Conservation (phyloP, 139 green algal species). For the Diplosphaera chodatii region DNA sequence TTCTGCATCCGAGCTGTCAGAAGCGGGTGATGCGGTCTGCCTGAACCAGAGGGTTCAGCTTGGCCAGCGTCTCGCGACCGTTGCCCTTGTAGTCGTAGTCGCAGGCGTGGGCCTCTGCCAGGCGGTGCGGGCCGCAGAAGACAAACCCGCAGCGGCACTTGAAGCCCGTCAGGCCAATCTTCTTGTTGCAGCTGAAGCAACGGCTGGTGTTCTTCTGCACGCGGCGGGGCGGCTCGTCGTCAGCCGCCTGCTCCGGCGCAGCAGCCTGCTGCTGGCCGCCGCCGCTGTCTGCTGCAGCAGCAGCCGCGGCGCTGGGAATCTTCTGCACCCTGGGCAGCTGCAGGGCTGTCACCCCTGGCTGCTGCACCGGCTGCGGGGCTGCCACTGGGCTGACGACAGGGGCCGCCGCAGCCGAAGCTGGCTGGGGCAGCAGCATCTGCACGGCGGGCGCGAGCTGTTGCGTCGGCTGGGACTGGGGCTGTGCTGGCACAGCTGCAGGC, state of each 20-base stretch:
- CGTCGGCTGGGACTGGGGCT: too few species aligned
- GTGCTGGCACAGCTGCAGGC: too few species aligned
- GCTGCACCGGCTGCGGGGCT: too few species aligned
- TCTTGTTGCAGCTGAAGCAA: slow-evolving; percentile 55
- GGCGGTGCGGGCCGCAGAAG: slow-evolving; percentile 73
- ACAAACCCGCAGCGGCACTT: slow-evolving; percentile 74
- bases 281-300: background rate
- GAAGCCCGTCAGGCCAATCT: slow-evolving; percentile 84
- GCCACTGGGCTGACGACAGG: too few species aligned
- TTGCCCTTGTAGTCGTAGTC: slow-evolving; percentile 80
- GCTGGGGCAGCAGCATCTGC: too few species aligned
- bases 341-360: too few species aligned
- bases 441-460: too few species aligned
- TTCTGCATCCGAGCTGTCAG: background rate
- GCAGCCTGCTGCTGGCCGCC: background rate
- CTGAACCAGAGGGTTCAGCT: slow-evolving; percentile 58
- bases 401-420: too few species aligned
- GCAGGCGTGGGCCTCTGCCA: slow-evolving; percentile 71
- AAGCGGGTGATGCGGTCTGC: slow-evolving; percentile 9
- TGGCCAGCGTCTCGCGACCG: slow-evolving; percentile 44
- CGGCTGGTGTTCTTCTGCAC: slow-evolving; percentile 17
- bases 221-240: slow-evolving; percentile 2
- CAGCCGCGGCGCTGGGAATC: background rate
- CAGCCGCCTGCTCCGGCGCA: background rate
- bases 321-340: background rate